Base-by-base conservation (phyloP, 192 early-diverging fungal species). In the Entomortierella beljakovae region DNA sequence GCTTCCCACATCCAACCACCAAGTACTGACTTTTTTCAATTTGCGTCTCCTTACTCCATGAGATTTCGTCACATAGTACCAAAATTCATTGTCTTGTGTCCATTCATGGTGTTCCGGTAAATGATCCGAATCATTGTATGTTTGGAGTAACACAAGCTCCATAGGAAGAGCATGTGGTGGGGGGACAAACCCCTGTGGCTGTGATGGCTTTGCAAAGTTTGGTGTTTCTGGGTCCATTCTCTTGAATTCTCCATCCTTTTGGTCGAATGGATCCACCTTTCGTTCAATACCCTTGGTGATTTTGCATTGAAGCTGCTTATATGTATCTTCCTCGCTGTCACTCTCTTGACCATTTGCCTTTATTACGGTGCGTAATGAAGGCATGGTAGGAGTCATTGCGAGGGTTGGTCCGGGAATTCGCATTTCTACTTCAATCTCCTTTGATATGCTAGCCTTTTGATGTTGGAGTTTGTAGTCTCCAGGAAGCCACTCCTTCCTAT, bases 91-190 rank as follows among this genome's bases (percentile, higher is more conserved):
- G 34, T 79, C 75, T 34, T 79, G 75, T 11, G 75, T 79, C 75
- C 75, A 79, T 26, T 79, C 75, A 31, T 70, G 67, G 31, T 79
- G 75, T 56, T 79, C 75, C 16, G 75, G 75, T 3, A 79, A 42
- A 64, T 79, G 67, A 48, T 79, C 75, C 28, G 75, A 79, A 51
- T 79, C 75, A 34, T 79, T 79, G 51, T 69, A 79, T 1, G 75
- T 79, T 40, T 79, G 75, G 29, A 79, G 37, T n/a, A 79, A 50
- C 6, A 79, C 75, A 3, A 79, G 61, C 11, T 79, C 75, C 75
- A 79, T 79, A 2, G 75, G 75, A 11, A 79, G 29, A 3, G 75
- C 75, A 34, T 79, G 75, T 6, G 60, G 75, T 37, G 75, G 75
- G 20, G 75, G 75, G 1, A 62, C 37, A 50, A 69, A 79, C 34